phyloP scores from a whole-genome alignment of 2,329 filamentous ascomycete species.

The Aspergillus sp. region DNA sequence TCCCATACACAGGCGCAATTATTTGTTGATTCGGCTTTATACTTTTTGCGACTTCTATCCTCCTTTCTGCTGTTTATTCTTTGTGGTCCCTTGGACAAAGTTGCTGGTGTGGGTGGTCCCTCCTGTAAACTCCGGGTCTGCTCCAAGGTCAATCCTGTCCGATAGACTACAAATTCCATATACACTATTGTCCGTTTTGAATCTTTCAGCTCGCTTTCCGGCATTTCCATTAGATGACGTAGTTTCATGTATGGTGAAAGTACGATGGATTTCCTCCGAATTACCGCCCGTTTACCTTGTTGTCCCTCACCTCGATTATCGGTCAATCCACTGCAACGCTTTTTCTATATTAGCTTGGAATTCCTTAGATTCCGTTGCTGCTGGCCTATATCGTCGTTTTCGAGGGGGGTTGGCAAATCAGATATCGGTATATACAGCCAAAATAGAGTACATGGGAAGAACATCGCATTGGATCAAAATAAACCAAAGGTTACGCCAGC shows the following conservation, averaged over 20 bases:
- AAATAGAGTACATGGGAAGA: no score
- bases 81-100: not conserved
- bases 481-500: no score
- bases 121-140: not conserved
- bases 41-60: conserved; percentile 5
- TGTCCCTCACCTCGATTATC: not conserved
- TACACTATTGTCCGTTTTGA: no score
- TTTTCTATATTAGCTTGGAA: not conserved
- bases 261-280: not conserved
- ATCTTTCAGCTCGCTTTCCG: no score
- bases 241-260: conserved; percentile 10
- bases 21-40: conserved; percentile 29
- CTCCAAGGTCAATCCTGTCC: not conserved
- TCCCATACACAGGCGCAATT: conserved; percentile 41
- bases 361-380: no score
- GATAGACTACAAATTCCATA: not conserved
- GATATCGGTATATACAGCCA: no score
- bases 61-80: conserved; percentile 14
- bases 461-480: no score
- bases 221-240: not conserved
- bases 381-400: no score
- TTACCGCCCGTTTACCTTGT: not conserved
- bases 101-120: not conserved
- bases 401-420: no score
- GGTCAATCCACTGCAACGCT: not conserved